Evolutionary conservation across 202 grass and related monocot genomes (phyloP), one percentile per base, ranked within the genome.

Genomic region (Sporobolus alterniflorus): DNA sequence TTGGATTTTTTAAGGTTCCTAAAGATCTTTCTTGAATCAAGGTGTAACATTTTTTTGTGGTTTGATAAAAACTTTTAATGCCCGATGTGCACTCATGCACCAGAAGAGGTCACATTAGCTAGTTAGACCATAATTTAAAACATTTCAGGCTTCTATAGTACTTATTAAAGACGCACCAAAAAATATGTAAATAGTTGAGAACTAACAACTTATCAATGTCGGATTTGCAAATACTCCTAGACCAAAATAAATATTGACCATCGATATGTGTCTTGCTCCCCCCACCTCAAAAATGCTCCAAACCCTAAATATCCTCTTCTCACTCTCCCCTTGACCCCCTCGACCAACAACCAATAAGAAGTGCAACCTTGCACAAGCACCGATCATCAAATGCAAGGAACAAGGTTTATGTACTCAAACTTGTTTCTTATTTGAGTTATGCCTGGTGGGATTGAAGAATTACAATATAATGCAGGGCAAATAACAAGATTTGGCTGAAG

Each of bases 61-160:
- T 25, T 40, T 26, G 7, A 4, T 34, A 20, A 16, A 20, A 6
- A 13, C 4, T 62, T 59, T 44, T 61, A 28, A 44, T n/a, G 24
- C 18, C 9, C 28, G 15, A 31, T 29, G 11, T 39, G 14, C 7
- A 63, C 6, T 28, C 25, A 29, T 62, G 55, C 40, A 30, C 5
- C 72, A 57, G 57, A 25, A 76, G 33, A 78, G 64, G 29, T 25
- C 60, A 66, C 20, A 24, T 78, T 34, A 78, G 6, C 43, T 64
- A 48, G 41, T 64, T 42, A 49, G 9, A 10, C 28, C 43, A 34
- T 65, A 64, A 32, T 36, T 61, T 61, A 11, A 16, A 1, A 30
- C 36, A 6, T 40, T 62, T 30, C 20, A 22, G 24, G 20, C 34
- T 41, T 67, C 13, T 66, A 5, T 11, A 21, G 20, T 24, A 40